Percentiles rank a stretch among this genome's conserved stretches.
Conservation (phyloP, 495 filamentous ascomycete species). For the Talaromyces borbonicus region DNA sequence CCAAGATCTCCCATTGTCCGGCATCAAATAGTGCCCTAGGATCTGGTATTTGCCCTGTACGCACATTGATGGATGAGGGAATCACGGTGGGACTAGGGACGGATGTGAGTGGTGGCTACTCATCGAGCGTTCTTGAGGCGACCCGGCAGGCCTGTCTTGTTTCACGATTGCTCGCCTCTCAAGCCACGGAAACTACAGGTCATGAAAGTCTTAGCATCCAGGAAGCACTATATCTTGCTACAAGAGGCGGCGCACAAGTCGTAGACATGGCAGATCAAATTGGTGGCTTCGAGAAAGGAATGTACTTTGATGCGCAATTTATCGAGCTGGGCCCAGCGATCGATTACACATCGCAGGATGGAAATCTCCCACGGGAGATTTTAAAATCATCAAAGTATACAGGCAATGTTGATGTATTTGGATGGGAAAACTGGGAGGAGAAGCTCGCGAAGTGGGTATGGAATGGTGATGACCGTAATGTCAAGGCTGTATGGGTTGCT, state of each 20-base stretch:
- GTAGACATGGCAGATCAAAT: conserved; percentile 59
- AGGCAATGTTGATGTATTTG: conserved; percentile 64
- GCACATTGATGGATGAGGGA: conserved; percentile 61
- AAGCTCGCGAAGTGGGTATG: conserved; percentile 82
- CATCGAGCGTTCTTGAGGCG: conserved; percentile 65
- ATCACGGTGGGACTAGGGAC: conserved; percentile 79
- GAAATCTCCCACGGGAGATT: background rate
- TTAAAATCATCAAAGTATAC: background rate
- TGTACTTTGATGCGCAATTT: conserved; percentile 82
- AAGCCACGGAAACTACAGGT: conserved; percentile 4
- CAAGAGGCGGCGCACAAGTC: conserved; percentile 67
- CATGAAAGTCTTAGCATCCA: conserved; percentile 49
- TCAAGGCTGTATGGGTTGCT: conserved; percentile 67
- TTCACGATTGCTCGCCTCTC: conserved; percentile 39
- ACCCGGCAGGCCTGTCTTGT: conserved; percentile 69
- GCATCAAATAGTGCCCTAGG: conserved; percentile 72
- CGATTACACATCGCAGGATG: conserved; percentile 13
- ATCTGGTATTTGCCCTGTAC: conserved; percentile 61
- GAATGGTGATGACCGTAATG: conserved; percentile 79
- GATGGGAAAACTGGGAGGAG: conserved; percentile 72
- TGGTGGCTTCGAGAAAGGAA: conserved; percentile 74
- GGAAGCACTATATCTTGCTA: conserved; percentile 81
- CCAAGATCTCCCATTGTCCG: conserved; percentile 78
- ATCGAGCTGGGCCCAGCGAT: conserved; percentile 45
- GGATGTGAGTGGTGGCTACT: conserved; percentile 82